Evolutionary conservation across 1,139 yeast species (phyloP).

Genomic region (Maudiozyma humilis): DNA sequence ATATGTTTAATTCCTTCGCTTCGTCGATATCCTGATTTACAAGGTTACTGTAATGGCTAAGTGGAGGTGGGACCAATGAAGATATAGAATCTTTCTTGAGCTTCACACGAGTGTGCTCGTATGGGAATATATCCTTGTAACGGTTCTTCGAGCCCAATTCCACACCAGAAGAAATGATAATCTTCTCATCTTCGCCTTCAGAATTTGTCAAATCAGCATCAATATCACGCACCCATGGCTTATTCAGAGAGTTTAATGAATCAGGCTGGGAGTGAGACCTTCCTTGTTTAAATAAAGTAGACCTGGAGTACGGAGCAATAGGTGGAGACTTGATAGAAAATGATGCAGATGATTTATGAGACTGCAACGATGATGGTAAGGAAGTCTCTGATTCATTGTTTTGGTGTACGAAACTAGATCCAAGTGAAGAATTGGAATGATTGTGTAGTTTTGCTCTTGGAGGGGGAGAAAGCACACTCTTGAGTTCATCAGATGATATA

Average conservation of each 20-base stretch:
- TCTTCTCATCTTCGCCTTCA: constrained; percentile 27
- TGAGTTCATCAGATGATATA: neutral
- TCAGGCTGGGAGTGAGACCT: constrained; percentile 22
- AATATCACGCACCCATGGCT: constrained; percentile 14
- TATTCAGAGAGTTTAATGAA: constrained; percentile 9
- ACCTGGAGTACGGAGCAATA: constrained; percentile 2
- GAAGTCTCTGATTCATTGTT: constrained; percentile 7
- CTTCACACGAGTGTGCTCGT: constrained; percentile 66
- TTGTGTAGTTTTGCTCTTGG: neutral
- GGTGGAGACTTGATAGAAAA: constrained; percentile 4
- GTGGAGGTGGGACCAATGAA: constrained; percentile 3
- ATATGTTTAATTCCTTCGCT: constrained; percentile 17
- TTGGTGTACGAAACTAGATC: constrained; percentile 1
- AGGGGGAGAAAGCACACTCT: neutral
- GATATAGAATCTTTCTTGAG: constrained; percentile 19
- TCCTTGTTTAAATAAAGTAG: constrained; percentile 6
- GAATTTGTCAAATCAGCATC: constrained; percentile 19
- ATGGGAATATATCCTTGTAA: constrained; percentile 73
- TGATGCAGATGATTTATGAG: neutral
- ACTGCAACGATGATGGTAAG: constrained; percentile 1
- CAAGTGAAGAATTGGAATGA: neutral
- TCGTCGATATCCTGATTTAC: constrained; percentile 8
- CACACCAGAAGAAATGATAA: constrained; percentile 57
- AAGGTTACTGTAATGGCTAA: neutral
- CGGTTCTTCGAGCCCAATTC: constrained; percentile 71